Conservation (phyloP, 2,329 filamentous ascomycete genomes). For the Fusarium metavorans region DNA sequence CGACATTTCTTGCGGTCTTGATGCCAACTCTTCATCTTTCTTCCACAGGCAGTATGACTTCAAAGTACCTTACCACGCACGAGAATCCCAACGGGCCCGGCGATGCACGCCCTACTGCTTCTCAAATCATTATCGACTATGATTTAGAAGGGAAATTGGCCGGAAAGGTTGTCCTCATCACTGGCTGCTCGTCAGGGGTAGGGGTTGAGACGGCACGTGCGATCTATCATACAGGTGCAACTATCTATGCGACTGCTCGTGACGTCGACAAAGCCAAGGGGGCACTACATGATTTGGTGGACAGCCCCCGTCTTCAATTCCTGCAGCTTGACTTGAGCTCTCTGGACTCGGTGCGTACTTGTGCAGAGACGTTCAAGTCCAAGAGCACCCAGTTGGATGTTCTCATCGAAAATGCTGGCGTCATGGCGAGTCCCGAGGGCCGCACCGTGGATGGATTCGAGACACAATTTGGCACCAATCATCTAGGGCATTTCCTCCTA, state of each 20-base stretch:
- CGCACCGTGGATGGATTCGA: conserved; percentile 34
- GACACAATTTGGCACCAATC: conserved; percentile 39
- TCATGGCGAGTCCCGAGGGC: conserved; percentile 28
- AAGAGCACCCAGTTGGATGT: conserved; percentile 34
- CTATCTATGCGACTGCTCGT: conserved; percentile 34
- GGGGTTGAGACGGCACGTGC: conserved; percentile 58
- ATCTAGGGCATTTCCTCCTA: conserved; percentile 40
- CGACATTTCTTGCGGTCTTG: neutral
- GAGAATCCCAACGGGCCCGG: conserved; percentile 15
- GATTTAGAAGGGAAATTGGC: conserved; percentile 47
- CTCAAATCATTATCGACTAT: conserved; percentile 23
- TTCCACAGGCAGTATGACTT: neutral
- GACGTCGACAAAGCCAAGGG: conserved; percentile 32
- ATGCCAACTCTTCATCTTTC: neutral
- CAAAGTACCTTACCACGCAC: conserved; percentile 9
- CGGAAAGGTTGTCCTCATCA: conserved; percentile 56
- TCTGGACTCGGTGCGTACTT: conserved; percentile 32
- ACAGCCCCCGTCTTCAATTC: conserved; percentile 8
- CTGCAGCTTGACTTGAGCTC: conserved; percentile 35
- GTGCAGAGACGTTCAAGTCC: conserved; percentile 29
- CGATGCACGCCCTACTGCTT: conserved; percentile 25
- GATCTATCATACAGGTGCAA: conserved; percentile 52
- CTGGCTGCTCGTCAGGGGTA: conserved; percentile 56
- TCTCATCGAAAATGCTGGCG: conserved; percentile 32
- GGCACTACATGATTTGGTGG: neutral